Evolutionary conservation across 2,329 filamentous ascomycete species (phyloP).

Genomic region (Neonectria neomacrospora): DNA sequence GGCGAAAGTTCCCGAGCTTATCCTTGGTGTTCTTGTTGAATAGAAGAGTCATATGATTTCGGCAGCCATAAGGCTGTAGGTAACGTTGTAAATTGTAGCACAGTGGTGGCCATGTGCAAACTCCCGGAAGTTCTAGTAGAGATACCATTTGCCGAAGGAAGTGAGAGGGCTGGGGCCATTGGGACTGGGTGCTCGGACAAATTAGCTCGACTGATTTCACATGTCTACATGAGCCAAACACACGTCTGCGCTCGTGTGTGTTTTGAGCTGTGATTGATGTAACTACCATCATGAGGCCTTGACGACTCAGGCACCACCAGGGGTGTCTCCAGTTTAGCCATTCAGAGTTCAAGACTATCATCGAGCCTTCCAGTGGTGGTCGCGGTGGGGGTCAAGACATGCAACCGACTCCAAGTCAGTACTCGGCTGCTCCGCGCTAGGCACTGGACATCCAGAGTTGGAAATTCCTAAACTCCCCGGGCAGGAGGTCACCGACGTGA

Average conservation of each 20-base stretch:
- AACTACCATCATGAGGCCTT: slow-evolving; percentile 1
- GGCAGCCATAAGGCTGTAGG: slow-evolving; percentile 1
- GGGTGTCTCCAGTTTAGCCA: slow-evolving; percentile 7
- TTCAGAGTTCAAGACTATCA: not conserved
- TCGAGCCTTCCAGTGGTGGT: slow-evolving; percentile 1
- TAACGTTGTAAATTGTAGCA: slow-evolving; percentile 9
- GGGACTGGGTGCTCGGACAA: not conserved
- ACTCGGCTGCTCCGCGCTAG: not conserved
- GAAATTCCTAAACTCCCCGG: not conserved
- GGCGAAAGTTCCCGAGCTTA: not conserved
- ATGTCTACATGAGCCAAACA: not conserved
- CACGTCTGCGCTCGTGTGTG: not conserved
- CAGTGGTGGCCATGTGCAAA: not conserved
- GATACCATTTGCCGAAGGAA: not conserved
- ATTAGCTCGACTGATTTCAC: slow-evolving; percentile 1
- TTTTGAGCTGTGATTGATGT: not conserved
- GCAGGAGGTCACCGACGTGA: slow-evolving; percentile 20
- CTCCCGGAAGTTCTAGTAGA: not conserved
- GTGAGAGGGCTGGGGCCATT: not conserved
- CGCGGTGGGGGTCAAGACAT: slow-evolving; percentile 12
- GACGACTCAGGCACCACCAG: slow-evolving; percentile 4
- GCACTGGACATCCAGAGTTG: not conserved
- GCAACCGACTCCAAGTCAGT: slow-evolving; percentile 4
- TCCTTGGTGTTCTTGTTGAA: slow-evolving; percentile 3
- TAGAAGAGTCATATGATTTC: not conserved